Evolutionary conservation across 306 rosid genomes (phyloP).

Genomic region (Senna tora): DNA sequence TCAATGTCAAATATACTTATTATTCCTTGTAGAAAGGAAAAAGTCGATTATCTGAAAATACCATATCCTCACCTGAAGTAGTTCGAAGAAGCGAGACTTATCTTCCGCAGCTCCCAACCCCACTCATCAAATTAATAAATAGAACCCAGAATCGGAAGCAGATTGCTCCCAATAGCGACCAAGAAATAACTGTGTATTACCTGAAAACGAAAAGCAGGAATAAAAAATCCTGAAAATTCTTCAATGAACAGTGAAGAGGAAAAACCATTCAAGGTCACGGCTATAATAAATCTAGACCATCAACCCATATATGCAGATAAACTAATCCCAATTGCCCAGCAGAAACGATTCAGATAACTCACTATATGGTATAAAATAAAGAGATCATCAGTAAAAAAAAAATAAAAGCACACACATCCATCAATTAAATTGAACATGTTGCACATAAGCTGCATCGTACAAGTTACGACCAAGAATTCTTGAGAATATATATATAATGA

Average conservation of each 20-base stretch:
- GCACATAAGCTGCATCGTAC: slow-evolving; percentile 21
- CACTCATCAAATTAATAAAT: slow-evolving; percentile 7
- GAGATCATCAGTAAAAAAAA: background rate
- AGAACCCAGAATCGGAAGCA: background rate
- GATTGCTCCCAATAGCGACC: slow-evolving; percentile 3
- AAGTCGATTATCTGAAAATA: background rate
- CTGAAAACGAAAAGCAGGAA: background rate
- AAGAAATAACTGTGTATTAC: background rate
- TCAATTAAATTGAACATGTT: slow-evolving; percentile 24
- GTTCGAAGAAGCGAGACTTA: background rate
- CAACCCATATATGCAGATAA: slow-evolving; percentile 9
- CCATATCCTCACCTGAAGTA: slow-evolving; percentile 6
- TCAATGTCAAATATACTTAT: background rate
- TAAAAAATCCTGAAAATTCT: background rate
- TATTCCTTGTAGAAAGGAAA: background rate
- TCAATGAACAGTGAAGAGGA: background rate
- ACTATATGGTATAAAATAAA: background rate
- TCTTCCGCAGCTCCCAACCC: slow-evolving; percentile 7
- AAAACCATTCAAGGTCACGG: background rate
- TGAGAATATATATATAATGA: background rate
- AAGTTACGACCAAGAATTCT: slow-evolving; percentile 9
- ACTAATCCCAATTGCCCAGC: background rate
- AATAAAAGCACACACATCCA: background rate
- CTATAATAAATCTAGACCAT: slow-evolving; percentile 28
- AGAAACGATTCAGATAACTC: slow-evolving; percentile 32